Percentiles rank a stretch among this genome's conserved stretches.
Evolutionary conservation across 495 filamentous ascomycete species (phyloP).

Genomic region (Tetracladium marchalianum): DNA sequence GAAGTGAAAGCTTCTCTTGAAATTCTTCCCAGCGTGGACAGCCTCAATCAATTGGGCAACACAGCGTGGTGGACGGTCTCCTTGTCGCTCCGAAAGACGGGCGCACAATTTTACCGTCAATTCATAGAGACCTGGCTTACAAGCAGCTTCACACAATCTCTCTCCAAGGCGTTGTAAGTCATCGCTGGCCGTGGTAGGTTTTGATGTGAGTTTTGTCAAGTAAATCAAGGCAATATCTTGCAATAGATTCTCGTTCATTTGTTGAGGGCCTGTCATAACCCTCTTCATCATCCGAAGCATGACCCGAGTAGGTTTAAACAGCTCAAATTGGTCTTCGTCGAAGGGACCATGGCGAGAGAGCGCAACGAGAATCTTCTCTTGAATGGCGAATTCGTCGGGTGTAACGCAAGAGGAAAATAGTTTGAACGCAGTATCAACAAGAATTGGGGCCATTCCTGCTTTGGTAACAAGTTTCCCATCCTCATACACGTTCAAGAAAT

Average conservation of each 20-base stretch:
- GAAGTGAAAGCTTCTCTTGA: slow-evolving; percentile 23
- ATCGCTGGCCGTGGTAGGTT: slow-evolving; percentile 3
- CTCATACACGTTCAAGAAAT: background rate
- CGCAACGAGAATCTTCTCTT: slow-evolving; percentile 19
- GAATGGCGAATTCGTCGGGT: slow-evolving; percentile 20
- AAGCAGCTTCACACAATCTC: slow-evolving; percentile 21
- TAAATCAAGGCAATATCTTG: slow-evolving; percentile 25
- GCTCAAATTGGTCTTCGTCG: slow-evolving; percentile 24
- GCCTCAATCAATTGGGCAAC: slow-evolving; percentile 21
- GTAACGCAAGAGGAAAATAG: slow-evolving; percentile 28
- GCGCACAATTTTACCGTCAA: slow-evolving; percentile 21
- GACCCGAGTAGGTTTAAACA: slow-evolving; percentile 23
- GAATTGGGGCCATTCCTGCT: background rate
- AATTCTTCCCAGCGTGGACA: slow-evolving; percentile 17
- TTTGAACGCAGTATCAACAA: slow-evolving; percentile 22
- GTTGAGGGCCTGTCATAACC: background rate
- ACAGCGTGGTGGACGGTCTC: slow-evolving; percentile 10
- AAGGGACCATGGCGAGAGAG: slow-evolving; percentile 22
- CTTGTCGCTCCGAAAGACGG: slow-evolving; percentile 15
- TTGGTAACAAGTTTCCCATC: background rate
- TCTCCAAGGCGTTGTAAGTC: slow-evolving; percentile 16
- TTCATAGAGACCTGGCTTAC: slow-evolving; percentile 12
- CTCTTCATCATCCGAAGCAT: slow-evolving; percentile 13
- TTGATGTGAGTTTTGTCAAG: slow-evolving; percentile 23
- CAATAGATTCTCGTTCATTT: slow-evolving; percentile 5